Percentiles rank a stretch among this genome's conserved stretches.
These are phyloP conservation scores for Pythium sp. DNA, from an alignment of 352 stramenopile species.

Conservation along the genomic window DNA sequence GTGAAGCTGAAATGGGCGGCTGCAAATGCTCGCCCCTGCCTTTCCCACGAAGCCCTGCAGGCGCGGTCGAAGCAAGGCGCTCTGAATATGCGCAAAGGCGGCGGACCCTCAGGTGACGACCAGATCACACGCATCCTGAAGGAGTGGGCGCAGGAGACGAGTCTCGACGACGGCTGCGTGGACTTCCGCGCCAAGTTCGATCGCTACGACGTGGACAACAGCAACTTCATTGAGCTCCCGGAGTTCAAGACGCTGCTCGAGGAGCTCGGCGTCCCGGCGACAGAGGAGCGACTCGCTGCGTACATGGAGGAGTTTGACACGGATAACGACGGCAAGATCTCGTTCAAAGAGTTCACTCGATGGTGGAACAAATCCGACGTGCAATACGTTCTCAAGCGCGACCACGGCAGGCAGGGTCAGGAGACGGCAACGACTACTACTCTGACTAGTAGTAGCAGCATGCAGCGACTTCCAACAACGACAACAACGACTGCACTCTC, in stretches of 20 bases:
- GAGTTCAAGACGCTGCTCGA: slow-evolving; percentile 85
- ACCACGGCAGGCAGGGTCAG: slow-evolving; percentile 22
- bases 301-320: slow-evolving; percentile 84
- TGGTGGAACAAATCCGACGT: slow-evolving; percentile 87
- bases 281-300: slow-evolving; percentile 74
- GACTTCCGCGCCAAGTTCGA: slow-evolving; percentile 76
- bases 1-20: slow-evolving; percentile 58
- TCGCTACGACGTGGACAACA: slow-evolving; percentile 70
- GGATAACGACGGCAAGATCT: slow-evolving; percentile 81
- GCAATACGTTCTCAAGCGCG: slow-evolving; percentile 83
- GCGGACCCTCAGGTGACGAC: slow-evolving; percentile 40
- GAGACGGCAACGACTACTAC: neutral
- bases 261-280: slow-evolving; percentile 81
- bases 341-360: slow-evolving; percentile 80
- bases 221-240: slow-evolving; percentile 73
- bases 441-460: slow-evolving; percentile 1
- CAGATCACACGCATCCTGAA: slow-evolving; percentile 74
- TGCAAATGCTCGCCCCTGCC: slow-evolving; percentile 35
- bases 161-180: slow-evolving; percentile 63
- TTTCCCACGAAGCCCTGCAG: slow-evolving; percentile 53
- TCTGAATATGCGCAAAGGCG: slow-evolving; percentile 20
- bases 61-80: slow-evolving; percentile 24
- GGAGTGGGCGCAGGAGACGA: slow-evolving; percentile 81
- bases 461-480: slow-evolving; percentile 1
- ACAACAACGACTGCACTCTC: slow-evolving; percentile 12